phyloP scores from a whole-genome alignment of 306 rosid species.

The Mimosa pudica region DNA sequence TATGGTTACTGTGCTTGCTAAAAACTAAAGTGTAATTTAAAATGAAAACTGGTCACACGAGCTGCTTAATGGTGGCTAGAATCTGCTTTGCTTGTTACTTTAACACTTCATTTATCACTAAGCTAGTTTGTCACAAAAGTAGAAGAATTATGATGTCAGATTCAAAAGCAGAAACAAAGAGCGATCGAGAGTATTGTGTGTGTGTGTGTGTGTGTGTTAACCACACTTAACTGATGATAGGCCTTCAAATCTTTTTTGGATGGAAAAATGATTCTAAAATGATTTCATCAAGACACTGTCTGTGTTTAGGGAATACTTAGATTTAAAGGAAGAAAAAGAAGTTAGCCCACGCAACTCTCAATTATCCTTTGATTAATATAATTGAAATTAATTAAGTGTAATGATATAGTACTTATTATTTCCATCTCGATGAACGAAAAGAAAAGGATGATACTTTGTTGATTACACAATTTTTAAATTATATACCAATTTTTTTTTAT shows the following conservation, averaged over 20 bases:
- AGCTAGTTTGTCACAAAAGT: neutral
- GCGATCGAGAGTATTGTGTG: neutral
- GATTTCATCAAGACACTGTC: neutral
- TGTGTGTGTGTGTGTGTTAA: neutral
- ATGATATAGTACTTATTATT: slow-evolving; percentile 37
- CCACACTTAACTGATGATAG: neutral
- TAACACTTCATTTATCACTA: neutral
- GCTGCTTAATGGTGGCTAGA: neutral
- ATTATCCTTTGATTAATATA: slow-evolving; percentile 24
- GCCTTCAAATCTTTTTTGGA: neutral
- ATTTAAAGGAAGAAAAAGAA: slow-evolving; percentile 34
- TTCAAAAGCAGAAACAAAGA: neutral
- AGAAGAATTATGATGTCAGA: neutral
- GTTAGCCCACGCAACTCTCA: slow-evolving; percentile 31
- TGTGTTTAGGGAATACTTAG: slow-evolving; percentile 22
- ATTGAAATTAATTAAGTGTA: neutral
- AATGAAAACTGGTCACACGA: neutral
- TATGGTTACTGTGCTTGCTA: neutral
- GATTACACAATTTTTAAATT: too few relatives aligned
- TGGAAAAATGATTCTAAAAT: neutral
- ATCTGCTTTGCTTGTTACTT: slow-evolving; percentile 3
- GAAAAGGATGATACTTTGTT: slow-evolving; percentile 11
- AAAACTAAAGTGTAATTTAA: neutral
- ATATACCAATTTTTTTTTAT: too few relatives aligned
- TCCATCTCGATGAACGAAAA: slow-evolving; percentile 37